Evolutionary conservation across 148 eudicot genomes (phyloP).

Genomic region (Pouteria glomerata): DNA sequence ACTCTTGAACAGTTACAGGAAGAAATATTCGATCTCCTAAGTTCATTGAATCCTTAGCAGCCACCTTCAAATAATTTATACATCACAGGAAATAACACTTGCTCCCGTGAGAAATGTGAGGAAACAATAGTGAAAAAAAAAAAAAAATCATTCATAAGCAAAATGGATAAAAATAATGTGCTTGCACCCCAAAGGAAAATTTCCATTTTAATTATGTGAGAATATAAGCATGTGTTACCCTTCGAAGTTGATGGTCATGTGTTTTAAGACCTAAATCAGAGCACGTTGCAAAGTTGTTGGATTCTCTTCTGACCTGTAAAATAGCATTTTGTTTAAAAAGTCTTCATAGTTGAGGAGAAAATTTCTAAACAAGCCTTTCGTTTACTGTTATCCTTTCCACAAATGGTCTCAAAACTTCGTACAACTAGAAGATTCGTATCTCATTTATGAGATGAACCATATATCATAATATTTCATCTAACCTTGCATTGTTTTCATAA

Average conservation of each 20-base stretch:
- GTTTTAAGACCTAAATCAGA: slow-evolving; percentile 20
- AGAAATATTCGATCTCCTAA: slow-evolving; percentile 68
- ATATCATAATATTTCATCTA: background rate
- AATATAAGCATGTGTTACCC: slow-evolving; percentile 41
- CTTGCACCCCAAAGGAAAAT: background rate
- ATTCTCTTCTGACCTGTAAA: slow-evolving; percentile 73
- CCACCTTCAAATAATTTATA: slow-evolving; percentile 45
- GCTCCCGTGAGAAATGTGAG: background rate
- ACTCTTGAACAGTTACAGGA: slow-evolving; percentile 57
- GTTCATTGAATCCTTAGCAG: slow-evolving; percentile 70
- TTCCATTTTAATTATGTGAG: background rate
- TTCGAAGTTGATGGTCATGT: slow-evolving; percentile 36
- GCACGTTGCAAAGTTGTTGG: slow-evolving; percentile 14
- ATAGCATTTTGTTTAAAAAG: background rate
- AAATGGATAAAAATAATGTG: background rate
- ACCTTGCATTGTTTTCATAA: background rate
- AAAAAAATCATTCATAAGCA: background rate
- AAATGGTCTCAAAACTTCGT: background rate
- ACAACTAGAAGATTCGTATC: background rate
- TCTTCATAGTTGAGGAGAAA: background rate
- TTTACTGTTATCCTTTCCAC: background rate
- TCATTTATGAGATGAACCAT: background rate
- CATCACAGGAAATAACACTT: background rate
- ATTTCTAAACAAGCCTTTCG: background rate
- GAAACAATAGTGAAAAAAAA: background rate